Evolutionary conservation across 345 rosid species (phyloP).

Genomic region (Turnera subulata): DNA sequence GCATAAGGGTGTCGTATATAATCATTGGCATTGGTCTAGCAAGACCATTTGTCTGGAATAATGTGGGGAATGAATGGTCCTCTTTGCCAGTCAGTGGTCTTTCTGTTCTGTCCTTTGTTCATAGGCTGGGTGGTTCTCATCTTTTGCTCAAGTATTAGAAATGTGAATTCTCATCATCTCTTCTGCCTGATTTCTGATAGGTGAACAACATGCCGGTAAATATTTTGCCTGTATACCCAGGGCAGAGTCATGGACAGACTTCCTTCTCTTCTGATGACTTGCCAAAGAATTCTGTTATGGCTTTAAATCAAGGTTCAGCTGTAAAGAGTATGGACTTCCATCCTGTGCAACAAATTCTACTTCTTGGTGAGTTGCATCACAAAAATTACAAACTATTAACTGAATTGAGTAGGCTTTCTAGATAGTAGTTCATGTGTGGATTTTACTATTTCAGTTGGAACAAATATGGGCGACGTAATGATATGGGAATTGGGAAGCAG

Average conservation of each 20-base stretch:
- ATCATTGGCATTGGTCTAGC: too few species aligned
- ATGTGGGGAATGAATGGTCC: too few species aligned
- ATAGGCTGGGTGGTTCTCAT: neutral
- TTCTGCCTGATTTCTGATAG: slow-evolving; percentile 30
- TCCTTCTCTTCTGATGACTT: slow-evolving; percentile 71
- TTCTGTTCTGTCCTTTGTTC: too few species aligned
- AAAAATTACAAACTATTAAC: too few species aligned
- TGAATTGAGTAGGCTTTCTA: too few species aligned
- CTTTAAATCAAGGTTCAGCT: slow-evolving; percentile 61
- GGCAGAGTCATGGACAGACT: slow-evolving; percentile 72
- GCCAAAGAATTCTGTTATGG: slow-evolving; percentile 61
- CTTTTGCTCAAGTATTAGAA: neutral
- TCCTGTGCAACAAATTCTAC: slow-evolving; percentile 68
- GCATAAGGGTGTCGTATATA: too few species aligned
- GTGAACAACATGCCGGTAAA: slow-evolving; percentile 65
- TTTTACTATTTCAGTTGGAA: slow-evolving; percentile 61
- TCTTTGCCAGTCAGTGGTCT: too few species aligned
- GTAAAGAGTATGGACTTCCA: slow-evolving; percentile 93
- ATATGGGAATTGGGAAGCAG: slow-evolving; percentile 75
- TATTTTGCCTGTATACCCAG: slow-evolving; percentile 55
- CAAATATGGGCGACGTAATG: slow-evolving; percentile 63
- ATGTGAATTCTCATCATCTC: slow-evolving; percentile 6
- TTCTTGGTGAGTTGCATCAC: slow-evolving; percentile 53
- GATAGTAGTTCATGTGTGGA: slow-evolving; percentile 6
- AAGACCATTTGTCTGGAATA: too few species aligned